These are phyloP conservation scores for Coemansia asiatica DNA, from an alignment of 192 early-diverging fungal species.

Conservation along the genomic window DNA sequence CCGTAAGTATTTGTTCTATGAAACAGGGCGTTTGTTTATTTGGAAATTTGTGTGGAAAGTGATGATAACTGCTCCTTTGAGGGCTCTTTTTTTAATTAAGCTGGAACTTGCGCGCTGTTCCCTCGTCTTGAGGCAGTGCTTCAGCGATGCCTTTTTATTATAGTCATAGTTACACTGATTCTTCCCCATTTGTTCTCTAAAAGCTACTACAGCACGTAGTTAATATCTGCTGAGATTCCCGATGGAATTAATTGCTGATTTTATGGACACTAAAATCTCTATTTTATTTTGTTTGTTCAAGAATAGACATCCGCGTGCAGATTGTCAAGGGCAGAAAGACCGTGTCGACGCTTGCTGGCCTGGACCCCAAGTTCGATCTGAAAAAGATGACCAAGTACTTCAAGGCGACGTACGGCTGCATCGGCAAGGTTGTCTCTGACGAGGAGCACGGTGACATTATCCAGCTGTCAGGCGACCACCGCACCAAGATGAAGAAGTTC, in stretches of 20 bases:
- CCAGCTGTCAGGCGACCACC: conserved; percentile 95
- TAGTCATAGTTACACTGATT: conserved; percentile 66
- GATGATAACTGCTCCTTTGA: conserved; percentile 17
- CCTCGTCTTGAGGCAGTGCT: conserved; percentile 38
- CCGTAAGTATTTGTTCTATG: conserved; percentile 59
- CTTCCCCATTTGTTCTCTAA: background rate
- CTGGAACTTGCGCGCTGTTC: conserved; percentile 11
- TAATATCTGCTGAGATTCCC: background rate
- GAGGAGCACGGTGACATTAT: conserved; percentile 89
- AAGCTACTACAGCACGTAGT: background rate
- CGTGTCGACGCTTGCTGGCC: conserved; percentile 91
- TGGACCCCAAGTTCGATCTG: conserved; percentile 80
- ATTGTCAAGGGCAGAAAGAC: conserved; percentile 97
- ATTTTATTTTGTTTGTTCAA: background rate
- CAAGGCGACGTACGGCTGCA: conserved; percentile 96
- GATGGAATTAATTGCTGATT: background rate
- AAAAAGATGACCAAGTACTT: conserved; percentile 94
- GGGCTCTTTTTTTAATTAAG: conserved; percentile 5
- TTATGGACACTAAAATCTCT: no score
- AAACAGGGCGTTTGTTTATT: background rate
- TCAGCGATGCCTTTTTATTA: conserved; percentile 40
- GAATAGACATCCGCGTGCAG: conserved; percentile 93
- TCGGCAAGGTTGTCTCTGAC: conserved; percentile 91
- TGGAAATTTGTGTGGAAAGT: background rate
- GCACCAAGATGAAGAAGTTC: conserved; percentile 78